Base-by-base conservation (phyloP, 768 basidiomycete genomes). In the Tricholomella constricta region DNA sequence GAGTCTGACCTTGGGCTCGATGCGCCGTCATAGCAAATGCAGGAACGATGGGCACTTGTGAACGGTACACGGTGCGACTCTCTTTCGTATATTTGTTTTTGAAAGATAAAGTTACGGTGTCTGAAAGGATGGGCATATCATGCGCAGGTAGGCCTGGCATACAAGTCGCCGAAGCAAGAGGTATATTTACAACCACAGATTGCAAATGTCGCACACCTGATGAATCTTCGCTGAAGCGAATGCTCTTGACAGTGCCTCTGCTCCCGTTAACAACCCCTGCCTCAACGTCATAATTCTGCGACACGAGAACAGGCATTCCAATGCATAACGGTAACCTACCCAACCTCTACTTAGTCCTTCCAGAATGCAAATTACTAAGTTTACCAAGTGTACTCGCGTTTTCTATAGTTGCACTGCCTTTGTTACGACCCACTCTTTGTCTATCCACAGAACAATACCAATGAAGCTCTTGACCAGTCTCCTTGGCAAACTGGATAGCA, bases 221-320 rank as follows among this genome's bases (percentile, higher is more conserved):
- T 0, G 26, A 25, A 47, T 68, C 63, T 0, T 37, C n/a, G 0
- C 11, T 40, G 51, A 66, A 68, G 7, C 60, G 29, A 1, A 69
- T 54, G 6, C 37, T 15, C 11, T n/a, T 51, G 1, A 67, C 15
- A 4, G 26, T 58, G 3, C 68, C 66, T 5, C n/a, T 32, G 23
- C 55, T 56, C 0, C 71, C 72, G 54, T 71, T 72, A 1, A 72
- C 63, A 23, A 70, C 54, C 0, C 72, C 69, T 2, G 55, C 56
- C 5, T 60, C 54, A 0, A 72, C 64, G 48, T 72, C 70, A 52
- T 62, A 68, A 32, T 74, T 72, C 31, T 70, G 58, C 0, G 52
- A 45, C 0, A 74, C 38, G 26, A 72, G 56, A 1, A 75, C 65
- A 4, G 68, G 70, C 70, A 74, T 74, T 0, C 68, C 69, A 2